Evolutionary conservation across 495 filamentous ascomycete genomes (phyloP), one percentile per base, ranked within the genome.

Genomic region (Penicillium coffeae): DNA sequence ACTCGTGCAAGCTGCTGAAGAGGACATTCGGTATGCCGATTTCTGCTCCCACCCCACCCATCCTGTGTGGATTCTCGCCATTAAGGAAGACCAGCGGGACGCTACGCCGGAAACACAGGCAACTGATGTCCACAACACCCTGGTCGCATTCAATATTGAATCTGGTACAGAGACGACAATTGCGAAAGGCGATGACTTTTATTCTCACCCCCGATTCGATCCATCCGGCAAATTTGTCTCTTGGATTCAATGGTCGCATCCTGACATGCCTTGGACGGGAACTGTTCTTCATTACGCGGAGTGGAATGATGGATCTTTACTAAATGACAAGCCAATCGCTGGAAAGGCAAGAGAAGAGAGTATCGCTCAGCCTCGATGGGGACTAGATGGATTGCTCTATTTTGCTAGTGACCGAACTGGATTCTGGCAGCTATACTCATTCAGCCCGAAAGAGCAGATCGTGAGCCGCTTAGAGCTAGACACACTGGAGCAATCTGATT

Each of bases 211-310:
- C 4, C 70, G 70, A 38, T 77, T 78, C 47, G 69, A 67, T 42
- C 65, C 63, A 8, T 63, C 72, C 33, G 73, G 73, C 1, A 60
- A 55, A 16, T 58, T 62, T 45, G 52, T 78, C 12, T 71, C 61
- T 9, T 78, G 75, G 73, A 64, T 74, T 37, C 65, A 78, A 47
- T 78, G 74, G 74, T 55, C 69, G 30, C 72, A 78, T 56, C 76
- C 74, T 0, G 66, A 70, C 45, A 73, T 77, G 68, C 74, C 74
- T 6, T 78, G 73, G 66, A 66, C 64, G 0, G 72, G 69, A 2
- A 69, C 64, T n/a, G 55, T 66, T 43, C 53, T 79, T 8, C 65
- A 65, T 48, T 10, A 66, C 21, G 72, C 65, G 4, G 53, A 66
- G 7, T 77, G 68, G 68, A 15, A 40, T 12, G 33, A 55, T 41